Conservation (phyloP, 1,284 basidiomycete species). For the Apiotrichum sp. region DNA sequence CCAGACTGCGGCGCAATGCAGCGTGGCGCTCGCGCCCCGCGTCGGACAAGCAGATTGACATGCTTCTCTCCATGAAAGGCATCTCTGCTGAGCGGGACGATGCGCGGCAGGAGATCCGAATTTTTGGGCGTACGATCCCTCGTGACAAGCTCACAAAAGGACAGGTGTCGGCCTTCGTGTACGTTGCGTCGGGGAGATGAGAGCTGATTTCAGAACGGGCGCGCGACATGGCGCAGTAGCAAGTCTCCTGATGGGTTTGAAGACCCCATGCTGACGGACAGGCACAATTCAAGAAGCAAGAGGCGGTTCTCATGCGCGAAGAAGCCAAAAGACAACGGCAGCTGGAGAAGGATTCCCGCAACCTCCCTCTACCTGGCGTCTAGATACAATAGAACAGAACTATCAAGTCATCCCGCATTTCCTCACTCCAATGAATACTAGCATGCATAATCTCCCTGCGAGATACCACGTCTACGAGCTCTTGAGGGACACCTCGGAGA, state of each 20-base stretch:
- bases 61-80: slow-evolving; percentile 57
- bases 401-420: too few relatives aligned
- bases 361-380: too few relatives aligned
- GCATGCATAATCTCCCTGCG: not conserved
- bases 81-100: slow-evolving; percentile 4
- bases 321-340: too few relatives aligned
- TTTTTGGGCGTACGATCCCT: slow-evolving; percentile 18
- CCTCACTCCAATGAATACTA: not conserved
- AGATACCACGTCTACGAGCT: slow-evolving; percentile 19
- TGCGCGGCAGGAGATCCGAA: slow-evolving; percentile 3
- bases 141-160: slow-evolving; percentile 24
- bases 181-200: too few relatives aligned
- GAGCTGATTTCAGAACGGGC: too few relatives aligned
- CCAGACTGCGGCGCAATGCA: slow-evolving; percentile 61
- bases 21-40: slow-evolving; percentile 67
- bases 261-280: too few relatives aligned
- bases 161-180: slow-evolving; percentile 10
- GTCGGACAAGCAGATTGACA: slow-evolving; percentile 58
- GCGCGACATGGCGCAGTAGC: too few relatives aligned
- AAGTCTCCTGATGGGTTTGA: too few relatives aligned
- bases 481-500: slow-evolving; percentile 47
- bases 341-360: too few relatives aligned
- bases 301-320: too few relatives aligned
- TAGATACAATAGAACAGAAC: too few relatives aligned
- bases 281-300: too few relatives aligned